A percentile compares a stretch with the other conserved stretches of the same genome.
These are phyloP conservation scores for Orbilia oligospora DNA, from an alignment of 2,329 filamentous ascomycete species.

Conservation along the genomic window DNA sequence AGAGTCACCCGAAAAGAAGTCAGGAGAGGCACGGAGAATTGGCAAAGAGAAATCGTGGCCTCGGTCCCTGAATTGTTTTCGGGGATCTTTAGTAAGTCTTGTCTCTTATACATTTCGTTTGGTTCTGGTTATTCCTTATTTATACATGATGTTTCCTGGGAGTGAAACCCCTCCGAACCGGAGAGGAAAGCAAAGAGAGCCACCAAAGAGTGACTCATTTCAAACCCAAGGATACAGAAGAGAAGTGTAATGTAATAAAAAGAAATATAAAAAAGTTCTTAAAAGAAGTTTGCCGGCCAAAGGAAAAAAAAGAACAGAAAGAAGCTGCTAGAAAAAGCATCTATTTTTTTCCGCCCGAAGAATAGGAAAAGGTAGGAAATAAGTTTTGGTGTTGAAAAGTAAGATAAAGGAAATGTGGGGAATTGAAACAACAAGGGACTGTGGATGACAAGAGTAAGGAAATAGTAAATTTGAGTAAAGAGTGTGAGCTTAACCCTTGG, in stretches of 20 bases:
- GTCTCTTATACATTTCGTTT: constrained; percentile 56
- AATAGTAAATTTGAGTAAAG: constrained; percentile 55
- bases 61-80: constrained; percentile 21
- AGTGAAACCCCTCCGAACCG: constrained; percentile 9
- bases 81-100: constrained; percentile 29
- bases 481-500: constrained; percentile 51
- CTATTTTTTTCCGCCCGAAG: constrained; percentile 54
- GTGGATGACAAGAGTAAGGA: constrained; percentile 42
- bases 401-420: constrained; percentile 39
- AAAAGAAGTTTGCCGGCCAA: constrained; percentile 29
- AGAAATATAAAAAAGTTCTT: constrained; percentile 30
- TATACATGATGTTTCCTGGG: constrained; percentile 60
- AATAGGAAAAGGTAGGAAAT: constrained; percentile 41
- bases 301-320: constrained; percentile 27
- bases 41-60: constrained; percentile 12
- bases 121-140: constrained; percentile 56
- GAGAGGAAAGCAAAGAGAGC: constrained; percentile 10
- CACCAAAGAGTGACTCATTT: constrained; percentile 21
- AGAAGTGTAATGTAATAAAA: constrained; percentile 44
- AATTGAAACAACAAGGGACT: constrained; percentile 41
- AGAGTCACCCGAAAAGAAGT: constrained; percentile 3
- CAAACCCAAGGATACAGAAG: constrained; percentile 48
- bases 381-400: constrained; percentile 40
- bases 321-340: constrained; percentile 37
- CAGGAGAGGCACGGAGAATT: constrained; percentile 24